Percentiles rank a stretch among this genome's conserved stretches.
These are phyloP conservation scores for Deakozyma indianensis DNA, from an alignment of 805 yeast species.

Conservation along the genomic window DNA sequence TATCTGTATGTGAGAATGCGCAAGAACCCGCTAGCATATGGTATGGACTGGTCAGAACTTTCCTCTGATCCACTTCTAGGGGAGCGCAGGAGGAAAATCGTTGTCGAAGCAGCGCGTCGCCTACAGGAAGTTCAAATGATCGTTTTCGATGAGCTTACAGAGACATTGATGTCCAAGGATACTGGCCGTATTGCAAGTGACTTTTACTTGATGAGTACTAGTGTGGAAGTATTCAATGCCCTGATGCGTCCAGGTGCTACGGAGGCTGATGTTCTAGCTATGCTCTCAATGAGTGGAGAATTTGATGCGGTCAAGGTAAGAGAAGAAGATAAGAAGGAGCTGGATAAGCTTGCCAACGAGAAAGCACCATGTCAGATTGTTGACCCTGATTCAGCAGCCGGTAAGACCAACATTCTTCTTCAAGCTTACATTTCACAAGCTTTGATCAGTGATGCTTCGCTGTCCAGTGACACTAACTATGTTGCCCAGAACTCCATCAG, in stretches of 20 bases:
- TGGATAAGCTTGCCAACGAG: conserved; percentile 42
- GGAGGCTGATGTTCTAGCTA: conserved; percentile 80
- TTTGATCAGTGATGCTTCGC: conserved; percentile 58
- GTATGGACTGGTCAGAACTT: conserved; percentile 76
- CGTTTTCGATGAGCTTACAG: conserved; percentile 66
- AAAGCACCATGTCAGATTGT: conserved; percentile 72
- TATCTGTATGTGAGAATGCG: conserved; percentile 89
- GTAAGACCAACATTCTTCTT: conserved; percentile 73
- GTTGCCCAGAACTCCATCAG: conserved; percentile 94
- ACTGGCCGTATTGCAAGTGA: conserved; percentile 91
- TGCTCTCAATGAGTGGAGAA: conserved; percentile 85
- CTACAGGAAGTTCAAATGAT: conserved; percentile 88
- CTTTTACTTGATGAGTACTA: conserved; percentile 69
- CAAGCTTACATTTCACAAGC: conserved; percentile 82
- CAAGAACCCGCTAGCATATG: conserved; percentile 85
- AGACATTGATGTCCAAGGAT: conserved; percentile 71
- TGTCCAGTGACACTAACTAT: conserved; percentile 75
- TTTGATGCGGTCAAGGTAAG: conserved; percentile 82
- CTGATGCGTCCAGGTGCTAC: conserved; percentile 73
- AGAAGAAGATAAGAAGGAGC: conserved; percentile 72
- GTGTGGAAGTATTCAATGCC: conserved; percentile 80
- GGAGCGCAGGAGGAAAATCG: conserved; percentile 60
- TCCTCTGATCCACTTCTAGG: conserved; percentile 70
- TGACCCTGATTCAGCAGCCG: conserved; percentile 60
- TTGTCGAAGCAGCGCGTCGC: conserved; percentile 64